A percentile compares a stretch with the other conserved stretches of the same genome.
These are phyloP conservation scores for Hippophae gyantsensis DNA, from an alignment of 306 rosid genomes.

Conservation along the genomic window DNA sequence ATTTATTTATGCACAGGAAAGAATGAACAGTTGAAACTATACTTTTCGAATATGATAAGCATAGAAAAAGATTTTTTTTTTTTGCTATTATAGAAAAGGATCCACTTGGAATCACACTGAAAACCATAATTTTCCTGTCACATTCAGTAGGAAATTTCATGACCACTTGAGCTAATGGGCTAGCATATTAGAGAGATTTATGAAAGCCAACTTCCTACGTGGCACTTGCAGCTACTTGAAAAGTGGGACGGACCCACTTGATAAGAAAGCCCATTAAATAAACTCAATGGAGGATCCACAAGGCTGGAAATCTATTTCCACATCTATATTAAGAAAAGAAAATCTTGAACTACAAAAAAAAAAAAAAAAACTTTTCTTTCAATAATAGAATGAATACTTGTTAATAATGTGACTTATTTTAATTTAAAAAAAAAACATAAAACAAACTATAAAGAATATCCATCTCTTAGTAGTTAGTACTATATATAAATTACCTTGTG, in stretches of 20 bases:
- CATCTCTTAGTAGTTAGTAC: no score
- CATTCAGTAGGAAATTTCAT: conserved; percentile 22
- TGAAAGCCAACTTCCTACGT: background rate
- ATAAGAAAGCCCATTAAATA: conserved; percentile 37
- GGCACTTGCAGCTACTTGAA: conserved; percentile 22
- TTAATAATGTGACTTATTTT: no score
- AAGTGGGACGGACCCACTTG: conserved; percentile 39
- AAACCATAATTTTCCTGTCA: conserved; percentile 2
- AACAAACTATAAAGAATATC: no score
- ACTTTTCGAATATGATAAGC: background rate
- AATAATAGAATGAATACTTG: no score
- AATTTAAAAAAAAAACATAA: no score
- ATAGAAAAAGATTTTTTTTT: no score
- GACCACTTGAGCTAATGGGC: conserved; percentile 16
- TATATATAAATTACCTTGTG: no score
- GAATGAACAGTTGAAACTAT: background rate
- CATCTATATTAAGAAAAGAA: conserved; percentile 8
- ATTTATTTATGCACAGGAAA: background rate
- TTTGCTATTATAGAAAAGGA: conserved; percentile 1
- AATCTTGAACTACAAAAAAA: background rate
- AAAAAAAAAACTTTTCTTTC: background rate
- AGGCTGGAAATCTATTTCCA: conserved; percentile 23
- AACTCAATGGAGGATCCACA: conserved; percentile 48
- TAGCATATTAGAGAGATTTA: conserved; percentile 10
- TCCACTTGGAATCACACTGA: background rate